phyloP scores from a whole-genome alignment of 2,329 filamentous ascomycete species.

The Fusarium caatingaense region DNA sequence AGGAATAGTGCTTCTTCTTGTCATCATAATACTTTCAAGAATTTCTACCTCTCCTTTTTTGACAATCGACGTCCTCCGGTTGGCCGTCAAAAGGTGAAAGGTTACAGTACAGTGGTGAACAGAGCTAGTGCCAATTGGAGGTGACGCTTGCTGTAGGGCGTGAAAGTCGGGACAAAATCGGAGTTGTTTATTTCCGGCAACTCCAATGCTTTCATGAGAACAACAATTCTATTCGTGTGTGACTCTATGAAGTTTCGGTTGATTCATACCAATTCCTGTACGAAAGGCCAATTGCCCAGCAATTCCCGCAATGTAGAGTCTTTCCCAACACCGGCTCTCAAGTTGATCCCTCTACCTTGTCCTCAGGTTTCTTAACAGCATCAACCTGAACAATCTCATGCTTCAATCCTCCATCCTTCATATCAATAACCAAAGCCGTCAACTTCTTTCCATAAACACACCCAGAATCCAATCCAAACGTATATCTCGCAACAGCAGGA shows the following conservation, averaged over 20 bases:
- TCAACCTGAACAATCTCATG: conserved; percentile 33
- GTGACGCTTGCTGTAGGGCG: conserved; percentile 15
- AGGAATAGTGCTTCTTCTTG: no score
- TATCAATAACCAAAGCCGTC: conserved; percentile 30
- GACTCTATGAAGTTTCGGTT: background rate
- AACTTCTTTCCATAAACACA: conserved; percentile 72
- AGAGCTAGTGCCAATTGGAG: background rate
- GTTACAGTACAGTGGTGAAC: background rate
- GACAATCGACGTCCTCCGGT: background rate
- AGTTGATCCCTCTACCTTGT: background rate
- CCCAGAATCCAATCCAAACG: conserved; percentile 83
- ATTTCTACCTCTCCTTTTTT: no score
- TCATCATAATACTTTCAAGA: no score
- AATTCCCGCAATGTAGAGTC: background rate
- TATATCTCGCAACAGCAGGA: conserved; percentile 61
- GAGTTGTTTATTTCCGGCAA: conserved; percentile 3
- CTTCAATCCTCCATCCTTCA: background rate
- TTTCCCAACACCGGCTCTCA: background rate
- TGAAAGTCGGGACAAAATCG: conserved; percentile 21
- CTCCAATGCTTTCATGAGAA: background rate
- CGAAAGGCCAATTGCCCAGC: background rate
- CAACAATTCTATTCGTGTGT: background rate
- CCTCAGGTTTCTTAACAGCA: background rate
- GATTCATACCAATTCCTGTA: background rate
- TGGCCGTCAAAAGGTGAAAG: background rate